A percentile compares a stretch with the other conserved stretches of the same genome.
phyloP scores from a whole-genome alignment of 768 basidiomycete genomes.

The Chalciporus sphaerocephalus region DNA sequence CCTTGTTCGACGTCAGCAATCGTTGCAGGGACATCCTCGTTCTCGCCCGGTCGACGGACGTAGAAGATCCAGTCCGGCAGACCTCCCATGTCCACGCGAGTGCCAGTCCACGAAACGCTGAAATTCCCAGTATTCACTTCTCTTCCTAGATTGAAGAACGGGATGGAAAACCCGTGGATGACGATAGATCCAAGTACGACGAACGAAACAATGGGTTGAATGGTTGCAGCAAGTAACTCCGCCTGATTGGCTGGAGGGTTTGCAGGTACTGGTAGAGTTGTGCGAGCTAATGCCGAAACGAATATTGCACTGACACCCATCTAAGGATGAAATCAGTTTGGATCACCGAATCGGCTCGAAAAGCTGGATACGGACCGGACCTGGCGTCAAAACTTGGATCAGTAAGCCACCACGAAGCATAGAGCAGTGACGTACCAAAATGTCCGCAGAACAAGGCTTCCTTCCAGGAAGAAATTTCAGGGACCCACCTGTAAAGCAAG shows the following conservation, averaged over 20 bases:
- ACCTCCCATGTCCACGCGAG: slow-evolving; percentile 28
- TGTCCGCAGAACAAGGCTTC: slow-evolving; percentile 92
- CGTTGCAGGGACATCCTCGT: background rate
- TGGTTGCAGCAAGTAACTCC: slow-evolving; percentile 62
- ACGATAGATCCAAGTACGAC: slow-evolving; percentile 84
- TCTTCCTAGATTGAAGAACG: slow-evolving; percentile 56
- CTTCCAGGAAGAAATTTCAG: slow-evolving; percentile 78
- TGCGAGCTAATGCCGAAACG: slow-evolving; percentile 69
- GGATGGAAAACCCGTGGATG: slow-evolving; percentile 69
- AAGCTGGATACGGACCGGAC: slow-evolving; percentile 43
- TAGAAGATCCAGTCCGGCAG: slow-evolving; percentile 46
- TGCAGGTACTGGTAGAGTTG: slow-evolving; percentile 52
- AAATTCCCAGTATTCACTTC: slow-evolving; percentile 43
- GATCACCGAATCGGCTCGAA: background rate
- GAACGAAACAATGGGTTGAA: slow-evolving; percentile 86
- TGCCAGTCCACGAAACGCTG: slow-evolving; percentile 43
- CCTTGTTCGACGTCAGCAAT: slow-evolving; percentile 24
- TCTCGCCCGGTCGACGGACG: slow-evolving; percentile 23
- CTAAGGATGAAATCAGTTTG: slow-evolving; percentile 29
- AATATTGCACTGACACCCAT: slow-evolving; percentile 95
- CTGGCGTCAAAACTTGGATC: slow-evolving; percentile 28
- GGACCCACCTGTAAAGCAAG: slow-evolving; percentile 75
- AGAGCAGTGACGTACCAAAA: slow-evolving; percentile 51
- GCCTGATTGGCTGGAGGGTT: slow-evolving; percentile 62
- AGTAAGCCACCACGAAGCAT: background rate